Evolutionary conservation across 1,139 yeast species (phyloP), one percentile per base, ranked within the genome.

Genomic region (Lipomyces yarrowii): DNA sequence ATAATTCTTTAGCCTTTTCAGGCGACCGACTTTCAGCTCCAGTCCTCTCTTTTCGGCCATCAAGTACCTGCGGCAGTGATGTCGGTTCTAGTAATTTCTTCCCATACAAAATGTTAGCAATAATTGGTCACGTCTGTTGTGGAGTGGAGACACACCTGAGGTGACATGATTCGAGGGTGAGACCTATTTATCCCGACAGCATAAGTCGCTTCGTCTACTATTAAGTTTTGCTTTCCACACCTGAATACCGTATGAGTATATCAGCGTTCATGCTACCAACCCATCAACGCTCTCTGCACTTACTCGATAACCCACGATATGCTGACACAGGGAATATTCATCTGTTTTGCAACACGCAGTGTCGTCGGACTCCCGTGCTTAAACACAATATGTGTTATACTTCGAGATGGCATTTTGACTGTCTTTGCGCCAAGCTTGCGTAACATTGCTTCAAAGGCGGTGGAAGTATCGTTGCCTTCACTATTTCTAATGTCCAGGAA

Each of bases 291-390:
- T 52, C 23, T 8, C 13, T 4, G n/a, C 8, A 60, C 67, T 51
- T 54, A 64, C 63, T 61, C 71, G 39, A 69, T 59, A 21, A 69
- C 58, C 72, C 72, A 70, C 13, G 62, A 59, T 32, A 69, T 59
- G 13, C 58, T 52, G 5, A 70, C 53, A 39, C 70, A 65, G 8
- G 30, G 42, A 0, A 63, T 46, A 3, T 57, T 46, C 56, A 60
- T 48, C 8, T 56, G 46, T 26, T 55, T 53, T 13, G 72, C 69
- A 11, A 18, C n/a, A 26, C 58, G 59, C 18, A 62, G 21, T 3
- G 69, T 59, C 53, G 59, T 57, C 21, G 64, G 62, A 61, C 64
- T 58, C 1, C 72, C 71, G 35, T 61, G 53, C 32, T 70, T 64
- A 39, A 62, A 68, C 8, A 68, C 51, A 23, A 69, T 35, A 57